Evolutionary conservation across 768 basidiomycete genomes (phyloP), one percentile per base, ranked within the genome.

Genomic region (Tubosaeta brunneosetosa): DNA sequence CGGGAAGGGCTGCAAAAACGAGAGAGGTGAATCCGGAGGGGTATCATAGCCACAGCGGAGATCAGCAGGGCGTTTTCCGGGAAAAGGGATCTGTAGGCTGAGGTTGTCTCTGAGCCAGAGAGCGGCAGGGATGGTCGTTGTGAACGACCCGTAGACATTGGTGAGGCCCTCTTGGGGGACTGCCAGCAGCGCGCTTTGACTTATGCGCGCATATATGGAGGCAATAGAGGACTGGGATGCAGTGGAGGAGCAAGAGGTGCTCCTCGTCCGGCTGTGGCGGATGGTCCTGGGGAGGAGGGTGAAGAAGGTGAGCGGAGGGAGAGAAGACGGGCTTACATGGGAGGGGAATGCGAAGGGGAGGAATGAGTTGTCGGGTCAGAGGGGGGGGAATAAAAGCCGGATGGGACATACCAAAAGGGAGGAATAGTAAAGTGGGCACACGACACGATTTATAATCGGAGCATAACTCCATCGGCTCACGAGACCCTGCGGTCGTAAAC

Each of bases 71-170:
- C 44, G 32, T 9, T 58, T 40, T 22, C 56, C 41, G 14, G 47
- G 33, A 32, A 32, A 17, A 6, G 65, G 61, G 38, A 67, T 61
- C 14, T 59, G 40, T 29, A 29, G 9, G 6, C 29, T 1, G 26
- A 61, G 57, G 19, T 47, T 61, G 17, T 58, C 44, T 19, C 60
- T 64, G 36, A 74, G 67, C 53, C 66, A 62, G 3, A 66, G 58
- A 8, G 57, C 44, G 14, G 73, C 73, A n/a, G 71, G 62, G 16
- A 57, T 49, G 0, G 74, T 76, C 0, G 74, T 71, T 1, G 72
- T 67, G 47, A 77, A 77, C 10, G 77, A 71, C 32, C 74, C 75
- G 37, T 63, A 60, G 31, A 64, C 68, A 31, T 64, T 61, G 8
- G 66, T 46, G 26, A 50, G 42, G 11, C 67, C 68, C 32, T 63